These are phyloP conservation scores for Xylaria sp. DNA, from an alignment of 495 filamentous ascomycete species.

Conservation along the genomic window DNA sequence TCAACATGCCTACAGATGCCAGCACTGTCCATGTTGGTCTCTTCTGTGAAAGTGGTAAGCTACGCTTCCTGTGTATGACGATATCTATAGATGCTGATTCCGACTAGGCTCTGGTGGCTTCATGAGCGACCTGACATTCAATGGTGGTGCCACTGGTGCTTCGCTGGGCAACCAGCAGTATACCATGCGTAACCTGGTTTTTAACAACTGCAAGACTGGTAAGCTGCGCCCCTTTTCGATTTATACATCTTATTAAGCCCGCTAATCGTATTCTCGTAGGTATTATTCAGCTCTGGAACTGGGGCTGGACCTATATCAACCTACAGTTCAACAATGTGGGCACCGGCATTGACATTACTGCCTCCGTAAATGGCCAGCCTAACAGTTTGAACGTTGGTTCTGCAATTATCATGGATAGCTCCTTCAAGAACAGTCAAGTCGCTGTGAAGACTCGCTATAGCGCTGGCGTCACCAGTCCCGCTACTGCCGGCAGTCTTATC, in stretches of 20 bases:
- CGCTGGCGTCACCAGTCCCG: conserved; percentile 49
- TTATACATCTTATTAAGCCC: conserved; percentile 37
- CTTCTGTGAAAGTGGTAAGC: conserved; percentile 72
- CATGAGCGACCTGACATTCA: conserved; percentile 68
- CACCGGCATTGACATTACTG: conserved; percentile 68
- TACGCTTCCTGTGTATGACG: neutral
- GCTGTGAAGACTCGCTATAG: conserved; percentile 73
- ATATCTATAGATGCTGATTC: conserved; percentile 1
- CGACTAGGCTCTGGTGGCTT: conserved; percentile 74
- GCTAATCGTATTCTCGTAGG: conserved; percentile 28
- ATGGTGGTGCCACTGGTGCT: conserved; percentile 71
- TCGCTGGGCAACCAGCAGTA: conserved; percentile 82
- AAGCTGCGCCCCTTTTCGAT: conserved; percentile 38
- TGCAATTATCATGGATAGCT: conserved; percentile 72
- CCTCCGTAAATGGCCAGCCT: conserved; percentile 40
- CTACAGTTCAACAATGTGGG: conserved; percentile 68
- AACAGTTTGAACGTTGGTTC: conserved; percentile 61
- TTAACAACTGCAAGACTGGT: conserved; percentile 64
- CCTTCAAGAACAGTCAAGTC: conserved; percentile 70
- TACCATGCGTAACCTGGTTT: conserved; percentile 75
- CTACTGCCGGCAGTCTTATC: conserved; percentile 59
- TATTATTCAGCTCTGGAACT: conserved; percentile 62
- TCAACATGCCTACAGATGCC: conserved; percentile 67
- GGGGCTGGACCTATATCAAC: conserved; percentile 64
- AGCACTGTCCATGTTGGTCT: conserved; percentile 73